These are phyloP conservation scores for Saccharomycopsis phalli DNA, from an alignment of 1,139 yeast species.

Conservation along the genomic window DNA sequence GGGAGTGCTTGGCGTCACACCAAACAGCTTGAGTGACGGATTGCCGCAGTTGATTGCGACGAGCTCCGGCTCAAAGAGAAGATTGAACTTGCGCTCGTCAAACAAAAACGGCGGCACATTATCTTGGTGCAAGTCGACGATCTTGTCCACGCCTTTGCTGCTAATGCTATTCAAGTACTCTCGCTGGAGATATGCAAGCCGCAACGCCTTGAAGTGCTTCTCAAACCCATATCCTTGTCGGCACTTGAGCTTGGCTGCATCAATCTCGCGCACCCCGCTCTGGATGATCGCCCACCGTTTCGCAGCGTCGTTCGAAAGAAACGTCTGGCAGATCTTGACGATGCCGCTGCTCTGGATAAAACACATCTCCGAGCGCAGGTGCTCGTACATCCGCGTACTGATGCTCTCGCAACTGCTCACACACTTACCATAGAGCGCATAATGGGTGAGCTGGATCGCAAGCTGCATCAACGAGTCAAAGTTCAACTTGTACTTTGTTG, in stretches of 20 bases:
- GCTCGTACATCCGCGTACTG: constrained; percentile 57
- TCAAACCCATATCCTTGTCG: constrained; percentile 55
- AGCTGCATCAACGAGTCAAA: constrained; percentile 63
- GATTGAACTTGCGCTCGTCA: constrained; percentile 29
- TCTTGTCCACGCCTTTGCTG: constrained; percentile 27
- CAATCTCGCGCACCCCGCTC: constrained; percentile 40
- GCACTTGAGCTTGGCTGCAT: constrained; percentile 40
- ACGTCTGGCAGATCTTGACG: constrained; percentile 48
- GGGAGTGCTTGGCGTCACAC: constrained; percentile 66
- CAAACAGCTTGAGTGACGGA: constrained; percentile 64
- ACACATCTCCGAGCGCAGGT: constrained; percentile 61
- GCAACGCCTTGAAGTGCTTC: constrained; percentile 57
- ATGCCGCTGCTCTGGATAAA: constrained; percentile 52
- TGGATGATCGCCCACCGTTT: constrained; percentile 44
- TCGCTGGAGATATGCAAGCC: constrained; percentile 38
- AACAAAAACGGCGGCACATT: constrained; percentile 24
- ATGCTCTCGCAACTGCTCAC: constrained; percentile 66
- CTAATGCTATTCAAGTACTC: constrained; percentile 38
- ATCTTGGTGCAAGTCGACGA: constrained; percentile 21
- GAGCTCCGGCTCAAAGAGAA: constrained; percentile 38
- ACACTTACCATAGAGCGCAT: constrained; percentile 62
- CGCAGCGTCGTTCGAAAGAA: constrained; percentile 40
- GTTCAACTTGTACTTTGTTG: constrained; percentile 44
- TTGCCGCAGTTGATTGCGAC: constrained; percentile 64
- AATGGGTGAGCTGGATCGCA: constrained; percentile 61